These are phyloP conservation scores for Rauvolfia tetraphylla DNA, from an alignment of 257 asterid species.

Conservation along the genomic window DNA sequence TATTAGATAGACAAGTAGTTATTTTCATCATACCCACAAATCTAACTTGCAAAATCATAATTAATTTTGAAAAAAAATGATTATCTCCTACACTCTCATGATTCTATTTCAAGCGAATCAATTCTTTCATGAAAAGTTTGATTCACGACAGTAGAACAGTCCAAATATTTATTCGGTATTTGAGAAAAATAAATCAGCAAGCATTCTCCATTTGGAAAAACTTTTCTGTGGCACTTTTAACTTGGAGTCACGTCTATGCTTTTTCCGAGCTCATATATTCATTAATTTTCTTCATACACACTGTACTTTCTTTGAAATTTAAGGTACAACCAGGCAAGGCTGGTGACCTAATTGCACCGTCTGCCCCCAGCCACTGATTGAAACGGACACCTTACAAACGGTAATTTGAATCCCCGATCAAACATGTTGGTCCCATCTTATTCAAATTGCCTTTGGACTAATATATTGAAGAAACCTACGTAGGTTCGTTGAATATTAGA, in stretches of 20 bases:
- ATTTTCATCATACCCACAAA: too few species aligned
- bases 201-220: neutral
- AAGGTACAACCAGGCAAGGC: conserved; percentile 5
- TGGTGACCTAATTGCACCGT: neutral
- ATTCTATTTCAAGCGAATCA: too few species aligned
- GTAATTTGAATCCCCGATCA: neutral
- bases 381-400: neutral
- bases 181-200: too few species aligned
- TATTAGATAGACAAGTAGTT: too few species aligned
- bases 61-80: too few species aligned
- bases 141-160: too few species aligned
- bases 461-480: neutral
- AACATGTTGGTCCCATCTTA: neutral
- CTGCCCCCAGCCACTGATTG: neutral
- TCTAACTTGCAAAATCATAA: too few species aligned
- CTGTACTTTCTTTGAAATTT: conserved; percentile 3
- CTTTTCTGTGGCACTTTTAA: neutral
- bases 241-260: neutral
- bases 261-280: neutral
- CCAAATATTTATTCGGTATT: too few species aligned
- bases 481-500: neutral
- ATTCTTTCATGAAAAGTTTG: too few species aligned
- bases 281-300: neutral
- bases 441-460: neutral
- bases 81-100: too few species aligned